A percentile compares a stretch with the other conserved stretches of the same genome.
These are phyloP conservation scores for Lasiosphaeria miniovina DNA, from an alignment of 495 filamentous ascomycete genomes.

Conservation along the genomic window DNA sequence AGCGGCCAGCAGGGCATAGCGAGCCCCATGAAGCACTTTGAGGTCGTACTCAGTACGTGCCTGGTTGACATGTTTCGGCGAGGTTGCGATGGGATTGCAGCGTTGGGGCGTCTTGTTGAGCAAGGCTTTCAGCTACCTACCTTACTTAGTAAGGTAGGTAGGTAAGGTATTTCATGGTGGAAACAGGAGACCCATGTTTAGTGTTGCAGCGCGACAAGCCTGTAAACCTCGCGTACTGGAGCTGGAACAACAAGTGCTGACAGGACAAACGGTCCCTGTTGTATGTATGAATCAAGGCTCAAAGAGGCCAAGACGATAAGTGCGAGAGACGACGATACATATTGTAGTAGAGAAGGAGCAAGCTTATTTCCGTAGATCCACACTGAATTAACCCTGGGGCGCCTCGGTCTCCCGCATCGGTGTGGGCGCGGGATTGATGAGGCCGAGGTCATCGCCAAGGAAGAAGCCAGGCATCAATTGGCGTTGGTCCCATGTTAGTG, in stretches of 20 bases:
- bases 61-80: slow-evolving; percentile 15
- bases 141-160: background rate
- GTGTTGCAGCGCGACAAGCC: background rate
- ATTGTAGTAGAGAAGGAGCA: too few relatives aligned
- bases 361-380: background rate
- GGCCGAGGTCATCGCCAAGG: background rate
- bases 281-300: too few relatives aligned
- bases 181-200: background rate
- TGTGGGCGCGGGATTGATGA: background rate
- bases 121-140: background rate
- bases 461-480: too few relatives aligned
- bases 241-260: too few relatives aligned
- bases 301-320: too few relatives aligned
- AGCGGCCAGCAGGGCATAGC: background rate
- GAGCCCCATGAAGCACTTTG: slow-evolving; percentile 5
- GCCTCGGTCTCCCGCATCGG: background rate
- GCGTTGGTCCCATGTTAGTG: too few relatives aligned
- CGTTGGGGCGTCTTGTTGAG: background rate
- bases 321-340: too few relatives aligned
- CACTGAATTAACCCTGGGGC: background rate
- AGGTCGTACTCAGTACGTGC: background rate
- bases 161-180: background rate
- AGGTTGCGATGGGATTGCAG: slow-evolving; percentile 13
- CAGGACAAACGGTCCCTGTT: too few relatives aligned
- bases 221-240: too few relatives aligned